Base-by-base conservation (phyloP, 495 filamentous ascomycete genomes). In the Penicillium coffeae region DNA sequence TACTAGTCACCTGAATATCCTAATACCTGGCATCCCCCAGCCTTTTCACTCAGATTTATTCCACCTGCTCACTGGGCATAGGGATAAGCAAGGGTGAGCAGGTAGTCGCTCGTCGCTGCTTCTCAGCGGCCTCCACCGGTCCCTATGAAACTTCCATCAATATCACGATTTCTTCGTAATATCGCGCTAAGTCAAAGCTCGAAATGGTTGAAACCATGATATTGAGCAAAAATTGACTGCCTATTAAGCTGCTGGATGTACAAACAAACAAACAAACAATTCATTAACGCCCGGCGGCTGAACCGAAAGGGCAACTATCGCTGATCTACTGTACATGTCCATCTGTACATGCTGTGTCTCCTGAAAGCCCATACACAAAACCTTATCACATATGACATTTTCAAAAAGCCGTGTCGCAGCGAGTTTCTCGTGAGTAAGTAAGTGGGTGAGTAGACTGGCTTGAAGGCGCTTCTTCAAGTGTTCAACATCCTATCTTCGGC, bases 401-500 rank as follows among this genome's bases (percentile, higher is more conserved):
- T 20, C 38, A 40, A 5, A 10, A 19, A 4, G 14, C 38, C 10
- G 19, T 40, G 19, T 40, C 16, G 38, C 16, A 38, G 14, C 35
- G 14, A 15, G 16, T 40, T 10, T 19, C 21, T 19, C n/a, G 38
- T 40, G 38, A n/a, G 38, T 40, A 20, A 40, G 38, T 40, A 40
- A n/a, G n/a, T 18, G 3, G 38, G 38, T 40, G 19, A 40, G 38
- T 40, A 40, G 38, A n/a, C 38, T 10, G 16, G 38, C 38, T 40
- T 40, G 19, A 40, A 40, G 38, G 38, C 16, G 38, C 16, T 40
- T 40, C 38, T 40, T 19, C 16, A 40, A 40, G 38, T 40, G 38
- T 40, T 40, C 38, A 20, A 40, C 38, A 40, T 40, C 38, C 38
- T 20, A 40, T 40, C 38, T 40, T 40, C 38, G 38, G 38, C 38